Evolutionary conservation across 257 asterid species (phyloP), one percentile per base, ranked within the genome.

Genomic region (Scutellaria minor): DNA sequence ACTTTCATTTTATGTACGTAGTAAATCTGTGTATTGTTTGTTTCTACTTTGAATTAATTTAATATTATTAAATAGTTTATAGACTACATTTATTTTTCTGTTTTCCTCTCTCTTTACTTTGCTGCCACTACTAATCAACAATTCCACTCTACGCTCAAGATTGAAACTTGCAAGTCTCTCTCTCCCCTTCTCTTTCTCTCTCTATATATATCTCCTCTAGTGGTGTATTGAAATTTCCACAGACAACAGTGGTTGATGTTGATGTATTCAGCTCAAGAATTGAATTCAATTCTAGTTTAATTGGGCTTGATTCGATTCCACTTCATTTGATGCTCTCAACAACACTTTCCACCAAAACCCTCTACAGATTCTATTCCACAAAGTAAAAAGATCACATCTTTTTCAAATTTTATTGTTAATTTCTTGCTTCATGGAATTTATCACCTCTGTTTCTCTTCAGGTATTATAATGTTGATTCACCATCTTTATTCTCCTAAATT

Each of bases 61-160:
- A 31, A 31, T 31, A 31, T 2, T 31, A 31, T 31, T 31, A 2
- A 60, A 48, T 22, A 59, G 11, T 47, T 45, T 54, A n/a, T 13
- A 44, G 6, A 50, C 6, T 65, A 6, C 6, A 24, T 62, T 62
- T 18, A 39, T 62, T 50, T 68, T 47, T 3, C 37, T 12, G 24
- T 56, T 45, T 14, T 46, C 4, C 65, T 27, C 65, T 20, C 15
- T 41, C 8, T 44, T 46, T 41, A 55, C 66, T 81, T 75, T 71
- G 78, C 72, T 66, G 39, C 60, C 24, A 40, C 75, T 64, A 44
- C 84, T 77, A 59, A 74, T 74, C 88, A 75, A 72, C 74, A 84
- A 81, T 81, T 83, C 80, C 81, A 80, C 87, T 79, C 83, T 52
- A 64, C 78, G 66, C 73, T 75, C 77, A 64, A 75, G 60, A 39